These are phyloP conservation scores for Lasiosphaeria hispida DNA, from an alignment of 495 filamentous ascomycete species.

Conservation along the genomic window DNA sequence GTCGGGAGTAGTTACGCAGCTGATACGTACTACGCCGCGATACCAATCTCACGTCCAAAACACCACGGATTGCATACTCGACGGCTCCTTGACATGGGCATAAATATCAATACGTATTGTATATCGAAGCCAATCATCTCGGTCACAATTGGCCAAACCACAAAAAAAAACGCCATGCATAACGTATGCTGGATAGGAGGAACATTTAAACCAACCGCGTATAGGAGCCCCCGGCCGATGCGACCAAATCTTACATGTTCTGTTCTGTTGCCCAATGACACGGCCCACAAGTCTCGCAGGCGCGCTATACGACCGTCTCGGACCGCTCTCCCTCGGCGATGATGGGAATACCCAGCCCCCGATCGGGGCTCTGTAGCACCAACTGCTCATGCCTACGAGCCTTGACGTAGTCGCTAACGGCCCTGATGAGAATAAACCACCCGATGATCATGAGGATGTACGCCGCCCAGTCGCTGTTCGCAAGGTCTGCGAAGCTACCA, in stretches of 20 bases:
- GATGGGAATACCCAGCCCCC: slow-evolving; percentile 80
- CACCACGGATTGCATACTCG: too few species aligned
- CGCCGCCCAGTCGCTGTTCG: slow-evolving; percentile 81
- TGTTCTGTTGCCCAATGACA: slow-evolving; percentile 6
- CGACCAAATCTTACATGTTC: slow-evolving; percentile 8
- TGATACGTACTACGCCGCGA: too few species aligned
- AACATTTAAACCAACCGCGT: not conserved
- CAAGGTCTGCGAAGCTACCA: slow-evolving; percentile 50
- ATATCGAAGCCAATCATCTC: too few species aligned
- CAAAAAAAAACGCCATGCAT: too few species aligned
- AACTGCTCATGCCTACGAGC: slow-evolving; percentile 88
- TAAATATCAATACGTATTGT: too few species aligned
- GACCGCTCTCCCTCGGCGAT: slow-evolving; percentile 84
- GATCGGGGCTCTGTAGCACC: slow-evolving; percentile 89
- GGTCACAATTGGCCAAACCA: too few species aligned
- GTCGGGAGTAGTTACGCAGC: too few species aligned
- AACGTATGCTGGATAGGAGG: too few species aligned
- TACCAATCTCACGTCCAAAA: too few species aligned
- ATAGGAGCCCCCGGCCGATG: not conserved
- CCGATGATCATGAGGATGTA: slow-evolving; percentile 95
- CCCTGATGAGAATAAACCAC: slow-evolving; percentile 93
- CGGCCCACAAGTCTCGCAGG: not conserved
- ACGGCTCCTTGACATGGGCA: too few species aligned
- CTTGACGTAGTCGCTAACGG: slow-evolving; percentile 82
- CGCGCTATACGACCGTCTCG: slow-evolving; percentile 71